Base-by-base conservation (phyloP, 106 monocot genomes). In the Apostasia ramifera region DNA sequence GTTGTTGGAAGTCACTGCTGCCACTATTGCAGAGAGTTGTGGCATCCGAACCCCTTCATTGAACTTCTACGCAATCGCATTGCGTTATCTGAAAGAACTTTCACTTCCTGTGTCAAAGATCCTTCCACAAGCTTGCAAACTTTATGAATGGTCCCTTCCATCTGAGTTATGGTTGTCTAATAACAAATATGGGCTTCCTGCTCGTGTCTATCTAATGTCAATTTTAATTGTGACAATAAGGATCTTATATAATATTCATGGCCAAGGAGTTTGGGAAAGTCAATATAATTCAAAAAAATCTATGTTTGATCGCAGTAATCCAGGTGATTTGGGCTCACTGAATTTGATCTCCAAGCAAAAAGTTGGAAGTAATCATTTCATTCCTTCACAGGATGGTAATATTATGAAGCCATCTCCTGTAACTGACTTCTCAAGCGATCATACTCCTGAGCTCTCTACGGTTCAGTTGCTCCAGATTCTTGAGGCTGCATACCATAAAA, bases 131-230 rank as follows among this genome's bases (percentile, higher is more conserved):
- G 89, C 84, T 3, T 89, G 84, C 41, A 78, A 66, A 39, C 60
- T 92, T 47, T 97, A 89, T 77, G 89, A 89, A 68, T 97, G 95
- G 95, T 76, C 86, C 39, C 77, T 86, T 54, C 95, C 89, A 77
- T 80, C 81, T 9, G 92, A 92, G 12, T 70, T 92, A 48, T 92
- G 92, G 92, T 77, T 97, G 70, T 86, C 89, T 12, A 73, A 77
- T 49, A 84, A 81, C 76, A 11, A 57, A 4, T 66, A 55, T 55
- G 78, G 74, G 15, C 74, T 86, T 74, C 92, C 97, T 14, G 85
- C 92, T 64, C 86, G 89, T 57, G 92, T 78, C 37, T 83, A 77
- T 79, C 89, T 92, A 47, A 89, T 92, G 92, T 65, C 97, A 26
- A 84, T 92, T 51, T 14, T 97, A 62, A 78, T 97, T 55, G 83